Evolutionary conservation across 2,329 filamentous ascomycete species (phyloP), one percentile per base, ranked within the genome.

Genomic region (Sordariomycetes sp.): DNA sequence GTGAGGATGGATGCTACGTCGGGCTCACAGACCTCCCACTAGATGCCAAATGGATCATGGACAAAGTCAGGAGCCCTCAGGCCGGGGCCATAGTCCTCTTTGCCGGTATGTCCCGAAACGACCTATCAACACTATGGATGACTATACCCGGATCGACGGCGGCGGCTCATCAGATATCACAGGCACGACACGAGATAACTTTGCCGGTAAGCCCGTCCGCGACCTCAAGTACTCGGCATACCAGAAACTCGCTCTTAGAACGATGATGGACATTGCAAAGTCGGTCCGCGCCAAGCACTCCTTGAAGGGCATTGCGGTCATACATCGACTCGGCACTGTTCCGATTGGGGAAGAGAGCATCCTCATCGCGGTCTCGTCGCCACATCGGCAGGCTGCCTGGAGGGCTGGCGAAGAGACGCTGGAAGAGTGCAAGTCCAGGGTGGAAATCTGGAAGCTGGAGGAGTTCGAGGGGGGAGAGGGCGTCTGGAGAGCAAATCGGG

Each of bases 361-460:
- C 60, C 73, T 95, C 57, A 90, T 97, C 64, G 88, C 89, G 1
- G 87, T 96, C 3, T 90, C 88, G 51, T 80, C 89, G 32, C 83
- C 87, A 39, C 94, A 97, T 72, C 78, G 94, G 8, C 81, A 87
- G 63, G 88, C 87, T 15, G 91, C 89, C 5, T 99, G 92, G 92
- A 74, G 75, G 64, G 92, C 87, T 0, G 92, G 89, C 0, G 92
- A 97, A 73, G 89, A 95, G 72, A 87, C 90, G 36, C 73, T 97
- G 59, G 92, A 97, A 73, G 75, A 82, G 67, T 90, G 89, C 66
- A 99, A 97, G 74, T 81, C 80, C 57, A 83, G 78, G 62, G 89
- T 89, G n/a, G 94, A 99, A 74, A 85, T 99, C 50, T 96, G 92
- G 92, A 96, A 96, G 73, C 76, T 84, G 62, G 92, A 97, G 73